These are phyloP conservation scores for Ceriops decandra DNA, from an alignment of 345 rosid species.

Conservation along the genomic window DNA sequence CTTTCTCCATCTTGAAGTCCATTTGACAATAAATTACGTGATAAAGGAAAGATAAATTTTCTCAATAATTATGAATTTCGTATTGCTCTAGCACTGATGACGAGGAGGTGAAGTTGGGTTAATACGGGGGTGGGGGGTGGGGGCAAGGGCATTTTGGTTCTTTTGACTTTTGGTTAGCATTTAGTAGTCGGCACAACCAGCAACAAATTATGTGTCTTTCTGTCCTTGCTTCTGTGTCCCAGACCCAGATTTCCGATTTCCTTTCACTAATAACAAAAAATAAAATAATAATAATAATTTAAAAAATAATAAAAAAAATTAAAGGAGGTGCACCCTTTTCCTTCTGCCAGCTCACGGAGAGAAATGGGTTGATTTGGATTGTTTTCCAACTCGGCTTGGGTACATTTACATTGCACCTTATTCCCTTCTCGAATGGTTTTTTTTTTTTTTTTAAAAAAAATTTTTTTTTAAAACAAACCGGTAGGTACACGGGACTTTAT, in stretches of 20 bases:
- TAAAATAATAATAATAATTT: background rate
- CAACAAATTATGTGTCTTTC: constrained; percentile 9
- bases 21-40: too few relatives aligned
- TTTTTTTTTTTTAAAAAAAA: too few relatives aligned
- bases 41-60: too few relatives aligned
- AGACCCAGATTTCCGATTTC: background rate
- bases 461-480: background rate
- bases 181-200: background rate
- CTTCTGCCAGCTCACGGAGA: constrained; percentile 23
- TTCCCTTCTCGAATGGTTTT: background rate
- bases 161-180: background rate
- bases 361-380: background rate
- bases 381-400: constrained; percentile 10
- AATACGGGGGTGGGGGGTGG: too few relatives aligned
- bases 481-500: too few relatives aligned
- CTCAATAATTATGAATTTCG: too few relatives aligned
- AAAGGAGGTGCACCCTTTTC: background rate
- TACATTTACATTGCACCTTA: background rate
- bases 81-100: too few relatives aligned
- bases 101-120: too few relatives aligned
- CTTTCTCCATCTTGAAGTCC: too few relatives aligned
- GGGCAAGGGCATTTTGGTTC: too few relatives aligned
- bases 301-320: background rate
- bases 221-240: background rate
- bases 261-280: background rate